A percentile compares a stretch with the other conserved stretches of the same genome.
Conservation (phyloP, 1,284 basidiomycete genomes). For the Ceratobasidium sp. region DNA sequence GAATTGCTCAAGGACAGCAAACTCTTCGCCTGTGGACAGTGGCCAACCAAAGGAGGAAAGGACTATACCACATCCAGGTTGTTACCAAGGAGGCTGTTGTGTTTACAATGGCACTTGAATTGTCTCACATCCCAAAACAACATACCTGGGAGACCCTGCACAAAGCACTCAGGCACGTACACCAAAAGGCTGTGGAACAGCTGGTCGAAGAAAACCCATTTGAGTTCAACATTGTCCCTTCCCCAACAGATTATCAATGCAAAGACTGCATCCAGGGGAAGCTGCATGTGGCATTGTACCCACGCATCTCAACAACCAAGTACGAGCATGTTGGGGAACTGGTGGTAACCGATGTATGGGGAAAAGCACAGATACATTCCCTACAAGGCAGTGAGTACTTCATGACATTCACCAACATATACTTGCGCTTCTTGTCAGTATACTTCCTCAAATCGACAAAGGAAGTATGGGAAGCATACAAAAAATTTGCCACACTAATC, state of each 20-base stretch:
- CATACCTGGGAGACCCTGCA: neutral
- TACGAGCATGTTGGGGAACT: conserved; percentile 47
- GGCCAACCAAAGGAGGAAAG: no score
- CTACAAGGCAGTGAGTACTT: neutral
- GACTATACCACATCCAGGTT: no score
- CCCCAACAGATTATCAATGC: neutral
- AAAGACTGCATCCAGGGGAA: conserved; percentile 32
- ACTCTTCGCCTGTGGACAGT: no score
- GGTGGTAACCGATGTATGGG: conserved; percentile 43
- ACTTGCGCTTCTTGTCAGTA: conserved; percentile 42
- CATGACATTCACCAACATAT: neutral
- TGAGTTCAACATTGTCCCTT: neutral
- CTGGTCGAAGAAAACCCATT: neutral
- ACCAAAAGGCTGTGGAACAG: neutral
- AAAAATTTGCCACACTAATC: conserved; percentile 47
- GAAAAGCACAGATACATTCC: neutral
- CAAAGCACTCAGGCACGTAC: neutral
- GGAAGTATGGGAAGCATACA: conserved; percentile 46
- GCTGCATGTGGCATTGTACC: conserved; percentile 18
- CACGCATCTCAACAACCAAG: neutral
- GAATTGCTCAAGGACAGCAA: no score
- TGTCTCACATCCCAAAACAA: neutral
- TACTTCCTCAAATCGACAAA: conserved; percentile 46
- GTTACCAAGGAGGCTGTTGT: no score
- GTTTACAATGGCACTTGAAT: no score